These are phyloP conservation scores for Plasmodium ovale DNA, from an alignment of 169 alveolate species.

Conservation along the genomic window DNA sequence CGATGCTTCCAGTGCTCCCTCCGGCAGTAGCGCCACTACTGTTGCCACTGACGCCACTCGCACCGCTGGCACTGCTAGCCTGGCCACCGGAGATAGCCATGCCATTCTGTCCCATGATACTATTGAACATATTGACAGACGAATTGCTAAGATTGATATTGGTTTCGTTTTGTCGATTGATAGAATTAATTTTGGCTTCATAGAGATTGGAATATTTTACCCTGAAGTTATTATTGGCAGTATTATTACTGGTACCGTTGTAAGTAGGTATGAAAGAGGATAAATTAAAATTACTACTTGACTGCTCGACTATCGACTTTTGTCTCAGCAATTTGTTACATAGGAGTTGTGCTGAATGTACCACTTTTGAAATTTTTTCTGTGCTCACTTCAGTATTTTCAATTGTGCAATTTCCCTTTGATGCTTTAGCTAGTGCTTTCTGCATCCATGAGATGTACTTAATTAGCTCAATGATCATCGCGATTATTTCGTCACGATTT, in stretches of 20 bases:
- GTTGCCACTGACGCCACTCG: neutral
- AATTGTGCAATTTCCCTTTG: slow-evolving; percentile 33
- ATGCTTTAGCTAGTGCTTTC: slow-evolving; percentile 39
- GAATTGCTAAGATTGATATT: neutral
- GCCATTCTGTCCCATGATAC: slow-evolving; percentile 19
- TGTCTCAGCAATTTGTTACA: slow-evolving; percentile 43
- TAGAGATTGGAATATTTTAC: slow-evolving; percentile 17
- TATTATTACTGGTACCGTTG: neutral
- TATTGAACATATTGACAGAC: slow-evolving; percentile 3
- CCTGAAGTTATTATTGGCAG: neutral
- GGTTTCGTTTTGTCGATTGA: neutral
- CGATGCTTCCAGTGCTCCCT: neutral
- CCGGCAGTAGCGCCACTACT: neutral
- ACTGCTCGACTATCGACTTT: slow-evolving; percentile 8
- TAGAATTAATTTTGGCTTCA: slow-evolving; percentile 14
- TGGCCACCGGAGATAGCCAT: neutral
- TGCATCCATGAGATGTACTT: slow-evolving; percentile 69
- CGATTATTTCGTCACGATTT: slow-evolving; percentile 45
- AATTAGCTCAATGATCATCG: slow-evolving; percentile 51
- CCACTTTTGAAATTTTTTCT: slow-evolving; percentile 26
- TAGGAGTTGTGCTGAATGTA: slow-evolving; percentile 38
- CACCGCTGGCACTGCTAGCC: neutral
- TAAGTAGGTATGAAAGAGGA: slow-evolving; percentile 5
- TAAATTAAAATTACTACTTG: neutral
- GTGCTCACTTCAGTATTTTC: slow-evolving; percentile 38